These are phyloP conservation scores for Didymella pomorum DNA, from an alignment of 2,329 filamentous ascomycete genomes.

Conservation along the genomic window DNA sequence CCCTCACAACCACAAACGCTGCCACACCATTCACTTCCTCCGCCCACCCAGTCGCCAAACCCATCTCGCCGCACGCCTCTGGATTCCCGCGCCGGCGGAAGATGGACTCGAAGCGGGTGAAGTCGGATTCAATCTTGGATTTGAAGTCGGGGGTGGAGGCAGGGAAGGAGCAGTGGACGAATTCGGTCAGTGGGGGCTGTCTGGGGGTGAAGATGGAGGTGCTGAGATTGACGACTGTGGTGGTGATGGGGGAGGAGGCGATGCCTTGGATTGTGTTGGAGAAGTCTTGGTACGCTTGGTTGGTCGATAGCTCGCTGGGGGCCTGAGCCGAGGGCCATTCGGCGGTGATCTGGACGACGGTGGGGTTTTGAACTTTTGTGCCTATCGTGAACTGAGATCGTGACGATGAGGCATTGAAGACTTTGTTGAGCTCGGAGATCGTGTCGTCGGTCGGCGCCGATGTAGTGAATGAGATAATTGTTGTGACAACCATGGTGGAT, in stretches of 20 bases:
- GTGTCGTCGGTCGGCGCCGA: not conserved
- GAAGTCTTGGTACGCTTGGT: not conserved
- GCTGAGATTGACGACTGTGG: not conserved
- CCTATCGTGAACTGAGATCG: not conserved
- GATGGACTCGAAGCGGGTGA: not conserved
- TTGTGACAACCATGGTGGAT: not conserved
- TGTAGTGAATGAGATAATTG: not conserved
- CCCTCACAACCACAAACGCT: conserved; percentile 4
- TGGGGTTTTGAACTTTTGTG: not conserved
- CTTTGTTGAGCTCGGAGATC: not conserved
- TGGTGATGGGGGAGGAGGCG: not conserved
- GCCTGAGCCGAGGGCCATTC: not conserved
- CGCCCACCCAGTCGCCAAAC: conserved; percentile 1
- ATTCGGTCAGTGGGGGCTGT: not conserved
- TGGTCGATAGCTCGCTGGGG: not conserved
- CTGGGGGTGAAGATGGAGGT: not conserved
- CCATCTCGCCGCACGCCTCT: not conserved
- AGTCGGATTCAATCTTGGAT: not conserved
- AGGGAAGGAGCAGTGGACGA: not conserved
- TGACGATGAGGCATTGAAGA: not conserved
- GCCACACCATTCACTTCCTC: not conserved
- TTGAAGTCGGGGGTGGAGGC: not conserved
- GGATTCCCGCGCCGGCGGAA: not conserved
- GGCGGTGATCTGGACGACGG: not conserved
- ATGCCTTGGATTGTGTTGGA: not conserved